Percentiles rank a stretch among this genome's conserved stretches.
phyloP scores from a whole-genome alignment of 148 eudicot species.

The Camellia granthamiana region DNA sequence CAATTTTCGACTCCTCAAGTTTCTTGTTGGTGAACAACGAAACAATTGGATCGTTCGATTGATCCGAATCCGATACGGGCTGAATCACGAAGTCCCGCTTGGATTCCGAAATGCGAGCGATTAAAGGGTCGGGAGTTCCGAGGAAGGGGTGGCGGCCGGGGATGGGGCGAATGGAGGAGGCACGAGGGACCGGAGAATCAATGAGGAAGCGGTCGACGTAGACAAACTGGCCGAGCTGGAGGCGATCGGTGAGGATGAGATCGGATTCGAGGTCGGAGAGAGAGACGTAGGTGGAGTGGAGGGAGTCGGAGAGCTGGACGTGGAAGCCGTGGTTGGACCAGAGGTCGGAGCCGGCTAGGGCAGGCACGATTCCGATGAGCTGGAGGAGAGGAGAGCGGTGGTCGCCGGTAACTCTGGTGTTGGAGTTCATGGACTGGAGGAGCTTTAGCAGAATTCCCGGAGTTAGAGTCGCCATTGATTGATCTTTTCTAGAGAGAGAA shows the following conservation, averaged over 20 bases:
- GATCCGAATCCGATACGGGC: conserved; percentile 57
- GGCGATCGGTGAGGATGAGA: conserved; percentile 67
- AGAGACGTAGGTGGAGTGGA: conserved; percentile 77
- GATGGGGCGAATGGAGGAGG: conserved; percentile 55
- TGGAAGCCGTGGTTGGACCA: conserved; percentile 72
- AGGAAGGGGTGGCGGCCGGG: conserved; percentile 65
- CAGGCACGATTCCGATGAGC: conserved; percentile 77
- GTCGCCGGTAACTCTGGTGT: conserved; percentile 71
- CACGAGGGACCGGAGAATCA: conserved; percentile 54
- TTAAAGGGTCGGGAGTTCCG: conserved; percentile 56
- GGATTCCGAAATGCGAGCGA: conserved; percentile 37
- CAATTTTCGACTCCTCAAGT: conserved; percentile 11
- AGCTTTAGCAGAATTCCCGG: conserved; percentile 90
- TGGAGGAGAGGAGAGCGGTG: conserved; percentile 91
- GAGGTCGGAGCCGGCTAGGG: conserved; percentile 36
- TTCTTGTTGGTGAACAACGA: conserved; percentile 25
- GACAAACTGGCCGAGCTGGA: conserved; percentile 85
- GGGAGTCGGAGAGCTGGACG: conserved; percentile 80
- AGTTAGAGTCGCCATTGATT: conserved; percentile 71
- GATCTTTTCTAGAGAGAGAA: background rate
- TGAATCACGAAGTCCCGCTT: conserved; percentile 60
- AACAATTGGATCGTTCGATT: conserved; percentile 40
- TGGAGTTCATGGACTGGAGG: conserved; percentile 76
- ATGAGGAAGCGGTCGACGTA: conserved; percentile 62
- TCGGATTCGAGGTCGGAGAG: conserved; percentile 62